phyloP scores from a whole-genome alignment of 352 stramenopile genomes.

The Peronosclerospora sorghi region DNA sequence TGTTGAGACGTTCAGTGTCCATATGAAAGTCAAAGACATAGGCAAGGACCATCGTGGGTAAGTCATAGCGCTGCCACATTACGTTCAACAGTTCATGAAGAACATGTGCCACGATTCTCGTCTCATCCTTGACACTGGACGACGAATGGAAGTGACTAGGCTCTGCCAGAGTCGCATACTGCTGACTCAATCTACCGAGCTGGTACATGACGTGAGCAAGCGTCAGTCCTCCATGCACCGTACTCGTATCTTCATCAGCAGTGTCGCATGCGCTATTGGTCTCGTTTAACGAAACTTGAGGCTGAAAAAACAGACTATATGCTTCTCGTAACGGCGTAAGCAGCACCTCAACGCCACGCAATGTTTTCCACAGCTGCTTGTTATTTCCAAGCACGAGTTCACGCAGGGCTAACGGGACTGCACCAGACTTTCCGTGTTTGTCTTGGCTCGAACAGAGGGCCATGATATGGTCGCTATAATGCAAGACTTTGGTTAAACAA shows the following conservation, averaged over 20 bases:
- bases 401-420: constrained; percentile 34
- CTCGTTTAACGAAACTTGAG: constrained; percentile 7
- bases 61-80: constrained; percentile 64
- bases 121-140: constrained; percentile 8
- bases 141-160: constrained; percentile 3
- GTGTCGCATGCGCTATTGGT: constrained; percentile 10
- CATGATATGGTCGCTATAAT: constrained; percentile 46
- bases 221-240: constrained; percentile 34
- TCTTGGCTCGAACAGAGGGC: constrained; percentile 31
- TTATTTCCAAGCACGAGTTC: constrained; percentile 46
- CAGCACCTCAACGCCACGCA: constrained; percentile 27
- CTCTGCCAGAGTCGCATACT: constrained; percentile 37
- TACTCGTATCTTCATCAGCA: constrained; percentile 21
- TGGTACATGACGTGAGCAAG: constrained; percentile 74
- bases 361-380: constrained; percentile 29
- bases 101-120: constrained; percentile 24
- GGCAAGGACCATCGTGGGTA: constrained; percentile 60
- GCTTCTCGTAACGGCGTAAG: constrained; percentile 55
- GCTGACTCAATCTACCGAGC: constrained; percentile 57
- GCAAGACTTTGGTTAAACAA: constrained; percentile 34
- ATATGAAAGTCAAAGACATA: constrained; percentile 78
- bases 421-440: neutral
- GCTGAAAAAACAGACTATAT: constrained; percentile 45
- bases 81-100: constrained; percentile 40
- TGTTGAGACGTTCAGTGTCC: constrained; percentile 42